Conservation (phyloP, 352 stramenopile species). For the Achlya hypogyna region DNA sequence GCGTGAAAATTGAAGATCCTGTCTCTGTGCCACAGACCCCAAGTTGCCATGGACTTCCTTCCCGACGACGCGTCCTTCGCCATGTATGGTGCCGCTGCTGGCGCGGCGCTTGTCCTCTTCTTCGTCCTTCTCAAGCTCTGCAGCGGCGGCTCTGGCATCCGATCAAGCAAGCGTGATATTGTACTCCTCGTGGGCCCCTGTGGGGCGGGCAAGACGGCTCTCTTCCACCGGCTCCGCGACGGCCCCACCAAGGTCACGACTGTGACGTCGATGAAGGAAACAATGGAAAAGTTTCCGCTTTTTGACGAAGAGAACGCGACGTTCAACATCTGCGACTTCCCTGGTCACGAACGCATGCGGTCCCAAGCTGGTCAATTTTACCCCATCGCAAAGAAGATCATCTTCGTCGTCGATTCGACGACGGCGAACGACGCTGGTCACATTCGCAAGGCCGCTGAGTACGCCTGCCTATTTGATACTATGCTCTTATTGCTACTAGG, state of each 20-base stretch:
- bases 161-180: conserved; percentile 55
- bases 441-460: conserved; percentile 76
- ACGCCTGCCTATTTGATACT: conserved; percentile 21
- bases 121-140: conserved; percentile 10
- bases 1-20: too few species aligned
- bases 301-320: conserved; percentile 19
- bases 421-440: conserved; percentile 30
- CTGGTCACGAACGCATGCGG: conserved; percentile 69
- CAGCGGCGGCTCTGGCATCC: background rate
- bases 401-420: conserved; percentile 66
- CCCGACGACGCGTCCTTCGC: background rate
- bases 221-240: conserved; percentile 72
- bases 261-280: conserved; percentile 80
- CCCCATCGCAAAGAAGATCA: conserved; percentile 52
- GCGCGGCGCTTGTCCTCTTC: background rate
- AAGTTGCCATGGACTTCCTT: conserved; percentile 7
- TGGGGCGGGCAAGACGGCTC: conserved; percentile 68
- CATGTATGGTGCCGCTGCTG: background rate
- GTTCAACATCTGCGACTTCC: conserved; percentile 55
- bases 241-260: conserved; percentile 48
- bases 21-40: too few species aligned
- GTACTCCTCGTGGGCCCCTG: conserved; percentile 54
- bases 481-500: conserved; percentile 22
- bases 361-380: conserved; percentile 69
- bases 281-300: conserved; percentile 53